A percentile compares a stretch with the other conserved stretches of the same genome.
These are phyloP conservation scores for Rubia balearica DNA, from an alignment of 305 asterid genomes.

Conservation along the genomic window DNA sequence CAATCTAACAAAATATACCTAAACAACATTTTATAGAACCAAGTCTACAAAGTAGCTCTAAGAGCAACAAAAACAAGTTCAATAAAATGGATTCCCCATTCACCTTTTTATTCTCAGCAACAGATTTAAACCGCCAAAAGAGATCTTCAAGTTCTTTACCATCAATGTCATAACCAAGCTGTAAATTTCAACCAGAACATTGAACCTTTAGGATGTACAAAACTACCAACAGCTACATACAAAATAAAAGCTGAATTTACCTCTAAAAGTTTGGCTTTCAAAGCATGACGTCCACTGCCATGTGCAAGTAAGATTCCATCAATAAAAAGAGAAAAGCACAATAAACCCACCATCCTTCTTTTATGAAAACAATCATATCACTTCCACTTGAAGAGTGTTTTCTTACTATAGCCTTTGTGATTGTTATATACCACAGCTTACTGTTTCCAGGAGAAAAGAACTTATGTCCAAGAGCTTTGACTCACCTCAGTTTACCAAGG, in stretches of 20 bases:
- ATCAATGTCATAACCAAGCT: conserved; percentile 91
- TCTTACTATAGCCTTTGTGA: neutral
- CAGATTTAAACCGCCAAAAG: conserved; percentile 78
- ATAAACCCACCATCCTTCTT: neutral
- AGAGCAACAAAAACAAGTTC: neutral
- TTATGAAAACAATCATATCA: neutral
- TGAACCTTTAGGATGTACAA: conserved; percentile 2
- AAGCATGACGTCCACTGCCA: conserved; percentile 85
- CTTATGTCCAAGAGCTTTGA: conserved; percentile 6
- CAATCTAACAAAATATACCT: neutral
- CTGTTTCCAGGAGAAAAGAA: neutral
- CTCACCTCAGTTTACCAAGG: conserved; percentile 94
- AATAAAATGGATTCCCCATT: neutral
- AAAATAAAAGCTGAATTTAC: conserved; percentile 27
- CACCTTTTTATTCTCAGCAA: conserved; percentile 96
- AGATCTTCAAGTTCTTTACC: conserved; percentile 82
- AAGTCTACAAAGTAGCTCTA: neutral
- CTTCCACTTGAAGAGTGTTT: neutral
- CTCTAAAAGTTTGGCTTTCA: conserved; percentile 74
- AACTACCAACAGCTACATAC: conserved; percentile 9
- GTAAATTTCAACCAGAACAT: conserved; percentile 15
- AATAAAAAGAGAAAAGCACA: neutral
- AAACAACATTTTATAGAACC: neutral
- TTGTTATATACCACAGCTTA: neutral
- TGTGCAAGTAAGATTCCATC: neutral